Conservation (phyloP, 306 rosid species). For the Lupinus albus region DNA sequence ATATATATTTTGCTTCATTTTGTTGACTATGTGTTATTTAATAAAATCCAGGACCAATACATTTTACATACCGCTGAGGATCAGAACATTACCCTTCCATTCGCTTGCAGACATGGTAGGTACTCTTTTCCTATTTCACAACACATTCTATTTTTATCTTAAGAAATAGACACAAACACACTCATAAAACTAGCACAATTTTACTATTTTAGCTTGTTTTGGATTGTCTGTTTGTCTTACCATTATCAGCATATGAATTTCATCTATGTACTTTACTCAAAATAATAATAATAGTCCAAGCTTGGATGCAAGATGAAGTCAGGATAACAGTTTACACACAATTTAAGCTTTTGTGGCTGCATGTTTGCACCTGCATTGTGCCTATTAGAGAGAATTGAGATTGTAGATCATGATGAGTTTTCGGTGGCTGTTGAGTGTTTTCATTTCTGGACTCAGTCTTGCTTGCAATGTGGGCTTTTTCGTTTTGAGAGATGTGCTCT, state of each 20-base stretch:
- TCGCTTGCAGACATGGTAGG: conserved; percentile 99
- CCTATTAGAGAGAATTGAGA: conserved; percentile 14
- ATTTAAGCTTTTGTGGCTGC: conserved; percentile 1
- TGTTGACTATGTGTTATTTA: too few species aligned
- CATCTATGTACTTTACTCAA: not conserved
- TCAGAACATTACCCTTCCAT: conserved; percentile 89
- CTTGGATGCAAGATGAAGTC: not conserved
- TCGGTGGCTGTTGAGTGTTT: too few species aligned
- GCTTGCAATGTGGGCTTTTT: too few species aligned
- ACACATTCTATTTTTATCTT: not conserved
- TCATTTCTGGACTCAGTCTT: too few species aligned
- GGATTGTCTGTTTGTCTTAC: not conserved
- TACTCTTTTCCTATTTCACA: conserved; percentile 49
- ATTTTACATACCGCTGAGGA: conserved; percentile 91
- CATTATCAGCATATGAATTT: not conserved
- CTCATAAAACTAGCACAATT: not conserved
- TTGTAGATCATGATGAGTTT: not conserved
- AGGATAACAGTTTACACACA: not conserved
- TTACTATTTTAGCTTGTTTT: not conserved
- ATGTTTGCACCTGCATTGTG: conserved; percentile 4
- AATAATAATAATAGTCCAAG: not conserved
- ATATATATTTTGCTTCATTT: too few species aligned
- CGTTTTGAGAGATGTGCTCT: too few species aligned
- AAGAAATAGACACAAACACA: not conserved
- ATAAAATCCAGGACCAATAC: conserved; percentile 81